These are phyloP conservation scores for Dactylellina cionopaga DNA, from an alignment of 2,329 filamentous ascomycete species.

Conservation along the genomic window DNA sequence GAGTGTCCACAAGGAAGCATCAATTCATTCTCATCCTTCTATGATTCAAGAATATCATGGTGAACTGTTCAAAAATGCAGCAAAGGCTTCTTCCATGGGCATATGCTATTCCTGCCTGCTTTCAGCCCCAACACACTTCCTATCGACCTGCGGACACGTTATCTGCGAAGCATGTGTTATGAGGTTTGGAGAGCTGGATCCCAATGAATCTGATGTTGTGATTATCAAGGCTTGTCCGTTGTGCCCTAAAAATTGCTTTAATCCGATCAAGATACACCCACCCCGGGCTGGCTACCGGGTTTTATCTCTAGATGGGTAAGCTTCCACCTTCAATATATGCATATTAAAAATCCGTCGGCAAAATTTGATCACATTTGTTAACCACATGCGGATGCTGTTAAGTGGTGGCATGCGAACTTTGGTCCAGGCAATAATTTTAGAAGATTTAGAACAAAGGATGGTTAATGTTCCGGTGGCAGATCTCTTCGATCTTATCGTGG, in stretches of 20 bases:
- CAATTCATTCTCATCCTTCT: neutral
- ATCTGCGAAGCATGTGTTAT: constrained; percentile 16
- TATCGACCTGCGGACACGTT: neutral
- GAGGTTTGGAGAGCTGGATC: neutral
- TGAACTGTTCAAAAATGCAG: neutral
- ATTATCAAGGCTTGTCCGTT: neutral
- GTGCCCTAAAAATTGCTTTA: neutral
- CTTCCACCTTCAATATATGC: neutral
- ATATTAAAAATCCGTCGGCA: neutral
- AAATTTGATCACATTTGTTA: neutral
- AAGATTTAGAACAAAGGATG: neutral
- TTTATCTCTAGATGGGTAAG: constrained; percentile 1
- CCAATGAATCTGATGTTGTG: neutral
- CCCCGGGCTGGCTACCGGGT: constrained; percentile 5
- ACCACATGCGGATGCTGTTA: no score
- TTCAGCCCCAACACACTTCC: neutral
- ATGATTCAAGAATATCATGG: neutral
- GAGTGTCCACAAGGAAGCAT: neutral
- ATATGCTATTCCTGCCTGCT: constrained; percentile 8
- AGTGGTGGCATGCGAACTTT: constrained; percentile 3
- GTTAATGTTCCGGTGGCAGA: neutral
- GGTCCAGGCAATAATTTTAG: neutral
- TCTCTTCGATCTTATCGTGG: neutral
- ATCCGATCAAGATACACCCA: neutral
- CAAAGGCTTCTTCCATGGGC: neutral